Base-by-base conservation (phyloP, 2,329 filamentous ascomycete genomes). In the Alternaria sp. region DNA sequence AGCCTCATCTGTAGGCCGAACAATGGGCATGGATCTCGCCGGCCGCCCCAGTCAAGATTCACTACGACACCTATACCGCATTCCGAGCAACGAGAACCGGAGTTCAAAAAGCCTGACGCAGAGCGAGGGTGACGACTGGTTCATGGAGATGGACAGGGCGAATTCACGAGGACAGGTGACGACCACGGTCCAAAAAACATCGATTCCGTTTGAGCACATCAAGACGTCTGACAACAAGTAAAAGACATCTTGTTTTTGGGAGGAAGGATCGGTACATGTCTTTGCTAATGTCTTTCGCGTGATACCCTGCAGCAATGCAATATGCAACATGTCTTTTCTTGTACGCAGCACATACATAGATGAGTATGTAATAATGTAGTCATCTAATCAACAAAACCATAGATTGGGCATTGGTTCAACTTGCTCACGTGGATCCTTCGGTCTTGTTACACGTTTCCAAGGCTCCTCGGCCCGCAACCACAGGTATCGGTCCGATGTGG, bases 41-140 rank as follows among this genome's bases (percentile, higher is more conserved):
- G 48, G 54, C 2, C 68, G 72, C n/a, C 16, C 56, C 6, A 74
- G 71, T 3, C 64, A 70, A 14, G 75, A 77, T 2, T 75, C 73
- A 5, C 61, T 67, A 39, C 68, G 63, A 38, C 63, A 68, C n/a
- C 57, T 77, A 20, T 65, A 64, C 38, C 65, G 48, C 11, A 47
- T 58, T 0, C 22, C 53, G 8, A 65, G 49, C 32, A 41, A 26
- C 9, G 57, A 61, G 8, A 30, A 46, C 28, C 42, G 34, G 1
- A 64, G 60, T 12, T 26, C 41, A 0, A 59, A 36, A 9, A 57
- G 44, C 32, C 22, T 59, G 30, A 44, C 52, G 9, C 54, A 20
- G 26, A 57, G 49, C 42, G 61, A 67, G 6, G 54, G 65, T 16
- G 61, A 66, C 18, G 68, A 71, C 36, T 72, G 65, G 68, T 69